These are phyloP conservation scores for Lodderomyces pseudojiufengensis DNA, from an alignment of 1,139 yeast genomes.

Conservation along the genomic window DNA sequence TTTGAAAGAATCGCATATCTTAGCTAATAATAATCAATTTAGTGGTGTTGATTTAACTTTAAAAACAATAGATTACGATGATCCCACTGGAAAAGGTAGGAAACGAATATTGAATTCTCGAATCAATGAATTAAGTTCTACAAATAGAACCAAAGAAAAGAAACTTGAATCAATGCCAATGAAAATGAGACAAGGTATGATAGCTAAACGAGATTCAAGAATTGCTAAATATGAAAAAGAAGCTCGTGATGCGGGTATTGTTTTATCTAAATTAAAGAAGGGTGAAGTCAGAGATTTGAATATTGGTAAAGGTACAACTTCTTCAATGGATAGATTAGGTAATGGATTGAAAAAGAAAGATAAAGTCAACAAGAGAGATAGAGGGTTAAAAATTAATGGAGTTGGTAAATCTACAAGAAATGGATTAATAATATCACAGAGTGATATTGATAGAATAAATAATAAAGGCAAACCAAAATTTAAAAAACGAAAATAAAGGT, in stretches of 20 bases:
- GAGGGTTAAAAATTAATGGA: constrained; percentile 74
- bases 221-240: constrained; percentile 62
- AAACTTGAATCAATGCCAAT: constrained; percentile 81
- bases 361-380: constrained; percentile 46
- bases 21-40: constrained; percentile 49
- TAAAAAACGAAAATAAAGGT: constrained; percentile 9
- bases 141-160: constrained; percentile 43
- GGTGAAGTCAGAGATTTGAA: constrained; percentile 60
- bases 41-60: constrained; percentile 80
- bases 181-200: constrained; percentile 82
- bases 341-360: constrained; percentile 32
- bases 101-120: constrained; percentile 70
- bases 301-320: constrained; percentile 52
- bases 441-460: constrained; percentile 55
- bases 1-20: constrained; percentile 79
- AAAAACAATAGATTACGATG: constrained; percentile 61
- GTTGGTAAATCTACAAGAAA: constrained; percentile 79
- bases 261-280: constrained; percentile 61
- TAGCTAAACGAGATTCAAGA: constrained; percentile 50
- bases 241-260: constrained; percentile 86
- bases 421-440: constrained; percentile 71
- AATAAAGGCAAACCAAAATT: constrained; percentile 5
- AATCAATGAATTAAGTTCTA: constrained; percentile 51
- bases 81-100: constrained; percentile 78
- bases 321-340: constrained; percentile 57